Conservation (phyloP, 768 basidiomycete genomes). For the Lanmaoa rubissima region DNA sequence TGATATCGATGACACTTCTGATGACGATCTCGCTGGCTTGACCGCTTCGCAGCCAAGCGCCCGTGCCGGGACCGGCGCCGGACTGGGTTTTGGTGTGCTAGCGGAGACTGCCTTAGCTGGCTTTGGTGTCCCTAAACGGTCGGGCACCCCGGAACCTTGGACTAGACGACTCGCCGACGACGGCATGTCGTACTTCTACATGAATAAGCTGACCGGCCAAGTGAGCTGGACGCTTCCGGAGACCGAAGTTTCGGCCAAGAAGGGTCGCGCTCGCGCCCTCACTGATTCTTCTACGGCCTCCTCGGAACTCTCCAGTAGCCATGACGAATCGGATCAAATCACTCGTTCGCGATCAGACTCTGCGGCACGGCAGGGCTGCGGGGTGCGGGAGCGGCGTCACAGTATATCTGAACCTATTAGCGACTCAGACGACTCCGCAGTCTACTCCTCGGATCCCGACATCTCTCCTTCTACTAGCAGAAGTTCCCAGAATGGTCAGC, state of each 20-base stretch:
- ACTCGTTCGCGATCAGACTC: conserved; percentile 37
- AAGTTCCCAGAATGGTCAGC: conserved; percentile 30
- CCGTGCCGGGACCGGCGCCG: conserved; percentile 53
- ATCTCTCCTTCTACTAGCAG: conserved; percentile 31
- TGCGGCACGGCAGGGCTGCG: conserved; percentile 29
- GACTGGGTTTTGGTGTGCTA: conserved; percentile 44
- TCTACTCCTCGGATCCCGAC: conserved; percentile 34
- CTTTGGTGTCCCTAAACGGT: conserved; percentile 58
- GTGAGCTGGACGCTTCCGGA: conserved; percentile 72
- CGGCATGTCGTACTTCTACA: conserved; percentile 75
- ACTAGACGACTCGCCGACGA: conserved; percentile 76
- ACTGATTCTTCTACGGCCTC: conserved; percentile 35
- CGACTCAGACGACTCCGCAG: conserved; percentile 77
- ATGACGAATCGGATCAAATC: conserved; percentile 23
- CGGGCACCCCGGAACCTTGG: conserved; percentile 81
- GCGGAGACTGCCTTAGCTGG: conserved; percentile 44
- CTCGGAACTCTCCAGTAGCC: conserved; percentile 25
- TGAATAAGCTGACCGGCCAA: conserved; percentile 67
- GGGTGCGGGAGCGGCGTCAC: conserved; percentile 28
- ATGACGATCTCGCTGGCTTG: conserved; percentile 60
- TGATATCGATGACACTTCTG: conserved; percentile 64
- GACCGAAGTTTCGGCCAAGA: conserved; percentile 23
- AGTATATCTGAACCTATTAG: conserved; percentile 48
- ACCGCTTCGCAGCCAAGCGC: conserved; percentile 53
- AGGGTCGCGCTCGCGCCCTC: conserved; percentile 33